Conservation (phyloP, 371 early-diverging fungal species). For the Mucor plumbeus region DNA sequence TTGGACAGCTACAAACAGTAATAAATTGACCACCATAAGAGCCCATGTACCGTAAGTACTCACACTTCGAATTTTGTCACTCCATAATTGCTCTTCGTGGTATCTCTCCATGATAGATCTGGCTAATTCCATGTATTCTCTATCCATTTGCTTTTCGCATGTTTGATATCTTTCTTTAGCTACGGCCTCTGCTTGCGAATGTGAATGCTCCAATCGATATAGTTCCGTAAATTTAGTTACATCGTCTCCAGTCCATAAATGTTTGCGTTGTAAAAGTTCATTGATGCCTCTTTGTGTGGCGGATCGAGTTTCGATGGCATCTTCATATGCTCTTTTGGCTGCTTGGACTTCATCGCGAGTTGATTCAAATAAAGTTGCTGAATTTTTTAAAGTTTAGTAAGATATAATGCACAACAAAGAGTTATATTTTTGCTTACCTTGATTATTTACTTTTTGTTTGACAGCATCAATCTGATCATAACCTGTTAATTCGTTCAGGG, state of each 20-base stretch:
- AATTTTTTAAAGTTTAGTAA: background rate
- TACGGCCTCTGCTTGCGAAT: conserved; percentile 68
- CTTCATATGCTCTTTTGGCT: conserved; percentile 76
- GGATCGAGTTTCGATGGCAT: conserved; percentile 72
- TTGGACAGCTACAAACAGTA: conserved; percentile 77
- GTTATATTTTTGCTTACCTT: conserved; percentile 48
- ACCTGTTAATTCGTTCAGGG: conserved; percentile 83
- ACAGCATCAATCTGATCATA: conserved; percentile 78
- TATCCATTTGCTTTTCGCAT: conserved; percentile 74
- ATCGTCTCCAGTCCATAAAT: conserved; percentile 85
- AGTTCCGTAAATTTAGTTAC: conserved; percentile 87
- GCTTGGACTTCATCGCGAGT: conserved; percentile 61
- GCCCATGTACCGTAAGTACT: conserved; percentile 89
- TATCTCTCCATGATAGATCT: conserved; percentile 80
- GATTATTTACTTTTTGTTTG: conserved; percentile 71
- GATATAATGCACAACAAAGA: too few relatives aligned
- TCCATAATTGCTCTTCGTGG: conserved; percentile 95
- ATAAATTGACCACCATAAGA: conserved; percentile 72
- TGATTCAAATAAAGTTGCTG: conserved; percentile 60
- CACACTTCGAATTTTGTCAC: conserved; percentile 93
- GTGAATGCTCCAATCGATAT: conserved; percentile 79
- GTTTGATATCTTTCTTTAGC: conserved; percentile 66
- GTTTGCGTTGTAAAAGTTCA: conserved; percentile 86
- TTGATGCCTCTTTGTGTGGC: conserved; percentile 88
- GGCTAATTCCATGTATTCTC: conserved; percentile 69